Percentiles rank a stretch among this genome's conserved stretches.
phyloP scores from a whole-genome alignment of 2,329 filamentous ascomycete species.

The Aureobasidium sp. region DNA sequence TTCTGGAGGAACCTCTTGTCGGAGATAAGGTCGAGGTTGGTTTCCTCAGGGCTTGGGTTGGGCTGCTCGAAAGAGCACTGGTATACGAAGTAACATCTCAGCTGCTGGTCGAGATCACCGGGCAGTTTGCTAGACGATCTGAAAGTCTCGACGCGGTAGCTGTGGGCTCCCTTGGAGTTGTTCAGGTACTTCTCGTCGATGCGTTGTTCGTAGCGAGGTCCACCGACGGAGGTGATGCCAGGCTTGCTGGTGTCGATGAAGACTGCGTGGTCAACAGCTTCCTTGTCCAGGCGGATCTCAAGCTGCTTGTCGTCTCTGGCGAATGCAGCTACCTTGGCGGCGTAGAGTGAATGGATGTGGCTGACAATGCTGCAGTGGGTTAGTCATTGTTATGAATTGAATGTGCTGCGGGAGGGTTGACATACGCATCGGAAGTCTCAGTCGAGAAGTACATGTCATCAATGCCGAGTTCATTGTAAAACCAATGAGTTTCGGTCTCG shows the following conservation, averaged over 20 bases:
- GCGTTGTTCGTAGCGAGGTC: slow-evolving; percentile 86
- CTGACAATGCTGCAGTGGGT: slow-evolving; percentile 55
- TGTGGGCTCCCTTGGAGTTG: slow-evolving; percentile 57
- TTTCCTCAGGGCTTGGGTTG: slow-evolving; percentile 67
- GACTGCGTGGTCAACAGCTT: slow-evolving; percentile 87
- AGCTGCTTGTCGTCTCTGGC: slow-evolving; percentile 88
- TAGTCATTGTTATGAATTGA: slow-evolving; percentile 12
- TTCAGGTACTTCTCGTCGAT: slow-evolving; percentile 96
- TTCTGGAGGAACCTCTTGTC: slow-evolving; percentile 94
- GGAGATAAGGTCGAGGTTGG: slow-evolving; percentile 80
- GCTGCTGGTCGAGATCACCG: slow-evolving; percentile 64
- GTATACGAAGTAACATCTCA: slow-evolving; percentile 98
- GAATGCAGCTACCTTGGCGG: slow-evolving; percentile 90
- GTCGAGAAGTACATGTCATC: slow-evolving; percentile 98
- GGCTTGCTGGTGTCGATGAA: slow-evolving; percentile 97
- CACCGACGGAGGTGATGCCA: slow-evolving; percentile 64
- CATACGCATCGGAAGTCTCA: slow-evolving; percentile 63
- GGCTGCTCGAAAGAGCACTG: slow-evolving; percentile 82
- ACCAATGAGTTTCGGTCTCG: slow-evolving; percentile 84
- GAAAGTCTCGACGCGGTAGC: slow-evolving; percentile 96
- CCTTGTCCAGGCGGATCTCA: slow-evolving; percentile 93
- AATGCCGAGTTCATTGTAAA: slow-evolving; percentile 95
- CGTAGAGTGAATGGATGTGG: slow-evolving; percentile 93
- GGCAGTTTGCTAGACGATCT: slow-evolving; percentile 77
- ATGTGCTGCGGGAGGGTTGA: background rate